phyloP scores from a whole-genome alignment of 2,329 filamentous ascomycete genomes.

The Pyricularia pennisetigena region DNA sequence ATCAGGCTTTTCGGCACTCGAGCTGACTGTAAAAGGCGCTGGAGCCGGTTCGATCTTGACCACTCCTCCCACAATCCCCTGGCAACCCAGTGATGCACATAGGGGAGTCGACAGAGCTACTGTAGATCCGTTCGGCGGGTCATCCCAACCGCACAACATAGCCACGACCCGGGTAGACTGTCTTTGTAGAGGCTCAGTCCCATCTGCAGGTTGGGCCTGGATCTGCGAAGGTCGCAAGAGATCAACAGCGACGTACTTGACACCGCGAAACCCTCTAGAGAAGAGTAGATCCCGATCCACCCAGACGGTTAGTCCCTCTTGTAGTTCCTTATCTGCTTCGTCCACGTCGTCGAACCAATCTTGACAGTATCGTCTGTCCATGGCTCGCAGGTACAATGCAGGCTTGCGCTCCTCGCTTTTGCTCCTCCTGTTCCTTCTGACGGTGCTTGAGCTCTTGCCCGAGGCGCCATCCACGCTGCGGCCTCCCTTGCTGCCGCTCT shows the following conservation, averaged over 20 bases:
- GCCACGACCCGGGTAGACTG: conserved; percentile 62
- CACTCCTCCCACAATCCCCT: conserved; percentile 73
- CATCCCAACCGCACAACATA: conserved; percentile 67
- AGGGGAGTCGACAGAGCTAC: conserved; percentile 69
- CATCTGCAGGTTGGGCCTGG: conserved; percentile 22
- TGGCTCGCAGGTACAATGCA: conserved; percentile 67
- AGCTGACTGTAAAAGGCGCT: conserved; percentile 53
- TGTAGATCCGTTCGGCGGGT: conserved; percentile 74
- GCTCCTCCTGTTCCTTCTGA: conserved; percentile 36
- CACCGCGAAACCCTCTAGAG: conserved; percentile 62
- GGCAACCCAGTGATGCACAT: conserved; percentile 61
- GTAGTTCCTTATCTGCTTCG: not conserved
- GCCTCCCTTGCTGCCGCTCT: conserved; percentile 64
- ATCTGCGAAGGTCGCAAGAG: conserved; percentile 25
- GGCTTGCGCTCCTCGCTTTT: conserved; percentile 55
- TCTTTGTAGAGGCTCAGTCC: conserved; percentile 19
- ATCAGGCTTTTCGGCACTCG: conserved; percentile 13
- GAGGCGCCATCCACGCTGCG: conserved; percentile 73
- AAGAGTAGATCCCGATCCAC: conserved; percentile 69
- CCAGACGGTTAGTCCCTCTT: conserved; percentile 64
- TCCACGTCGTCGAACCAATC: conserved; percentile 65
- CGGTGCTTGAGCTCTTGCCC: conserved; percentile 70
- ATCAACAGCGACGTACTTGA: conserved; percentile 73
- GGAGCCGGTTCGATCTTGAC: conserved; percentile 80
- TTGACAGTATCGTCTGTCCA: conserved; percentile 59